A percentile compares a stretch with the other conserved stretches of the same genome.
Conservation (phyloP, 345 rosid genomes). For the Eucalyptus sideroxylon region DNA sequence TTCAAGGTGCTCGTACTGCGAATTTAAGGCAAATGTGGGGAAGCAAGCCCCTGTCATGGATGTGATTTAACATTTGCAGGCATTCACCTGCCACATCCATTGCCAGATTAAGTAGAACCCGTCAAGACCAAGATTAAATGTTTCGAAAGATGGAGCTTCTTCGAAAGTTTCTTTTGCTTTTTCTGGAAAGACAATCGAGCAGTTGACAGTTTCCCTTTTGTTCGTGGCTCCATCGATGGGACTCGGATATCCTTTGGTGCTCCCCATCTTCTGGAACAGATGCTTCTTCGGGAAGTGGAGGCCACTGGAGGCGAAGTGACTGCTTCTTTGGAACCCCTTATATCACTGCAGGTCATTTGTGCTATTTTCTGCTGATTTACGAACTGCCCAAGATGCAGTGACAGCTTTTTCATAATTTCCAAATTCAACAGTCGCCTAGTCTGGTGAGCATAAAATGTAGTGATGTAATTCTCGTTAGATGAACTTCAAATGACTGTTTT, state of each 20-base stretch:
- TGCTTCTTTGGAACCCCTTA: slow-evolving; percentile 80
- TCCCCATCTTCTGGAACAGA: slow-evolving; percentile 73
- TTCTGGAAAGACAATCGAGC: neutral
- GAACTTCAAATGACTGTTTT: neutral
- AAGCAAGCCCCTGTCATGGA: neutral
- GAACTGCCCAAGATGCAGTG: neutral
- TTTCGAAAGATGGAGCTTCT: slow-evolving; percentile 42
- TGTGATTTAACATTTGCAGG: slow-evolving; percentile 46
- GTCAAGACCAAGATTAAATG: slow-evolving; percentile 40
- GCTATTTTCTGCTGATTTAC: neutral
- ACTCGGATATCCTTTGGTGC: slow-evolving; percentile 56
- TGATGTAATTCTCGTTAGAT: neutral
- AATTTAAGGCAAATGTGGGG: neutral
- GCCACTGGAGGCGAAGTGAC: slow-evolving; percentile 79
- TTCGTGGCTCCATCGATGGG: slow-evolving; percentile 69
- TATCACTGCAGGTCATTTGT: neutral
- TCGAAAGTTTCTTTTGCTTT: neutral
- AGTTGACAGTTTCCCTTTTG: slow-evolving; percentile 20
- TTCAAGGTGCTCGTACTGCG: neutral
- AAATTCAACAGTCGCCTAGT: neutral
- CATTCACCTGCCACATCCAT: slow-evolving; percentile 51
- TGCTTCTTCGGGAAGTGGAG: slow-evolving; percentile 88
- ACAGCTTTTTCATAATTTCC: neutral
- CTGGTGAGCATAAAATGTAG: neutral
- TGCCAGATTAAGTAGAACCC: slow-evolving; percentile 63